Conservation (phyloP, 83 land plant species). For the Picea mariana region DNA sequence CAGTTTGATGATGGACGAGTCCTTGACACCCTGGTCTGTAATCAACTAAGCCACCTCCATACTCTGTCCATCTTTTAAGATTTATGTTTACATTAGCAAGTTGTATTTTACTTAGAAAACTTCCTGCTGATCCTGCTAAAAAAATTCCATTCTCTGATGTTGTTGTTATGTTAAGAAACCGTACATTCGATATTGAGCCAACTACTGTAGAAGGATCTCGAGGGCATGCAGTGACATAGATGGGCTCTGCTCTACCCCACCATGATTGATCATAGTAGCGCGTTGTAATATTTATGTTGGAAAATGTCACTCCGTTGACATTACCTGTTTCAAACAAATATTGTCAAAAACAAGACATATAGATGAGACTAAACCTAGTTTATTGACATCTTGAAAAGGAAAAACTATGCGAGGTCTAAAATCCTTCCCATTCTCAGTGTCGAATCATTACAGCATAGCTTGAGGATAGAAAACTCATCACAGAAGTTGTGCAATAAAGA, state of each 20-base stretch:
- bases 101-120: slow-evolving; percentile 46
- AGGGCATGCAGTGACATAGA: slow-evolving; percentile 86
- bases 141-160: slow-evolving; percentile 88
- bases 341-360: not conserved
- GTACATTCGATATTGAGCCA: slow-evolving; percentile 69
- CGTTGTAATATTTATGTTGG: slow-evolving; percentile 82
- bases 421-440: not conserved
- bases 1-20: slow-evolving; percentile 60
- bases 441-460: not conserved
- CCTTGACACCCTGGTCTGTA: slow-evolving; percentile 93
- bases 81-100: slow-evolving; percentile 64
- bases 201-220: slow-evolving; percentile 42
- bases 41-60: slow-evolving; percentile 64
- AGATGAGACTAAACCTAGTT: slow-evolving; percentile 1
- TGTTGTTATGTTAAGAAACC: slow-evolving; percentile 67
- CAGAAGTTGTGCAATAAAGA: slow-evolving; percentile 1
- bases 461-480: not conserved
- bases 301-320: slow-evolving; percentile 62
- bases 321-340: slow-evolving; percentile 50
- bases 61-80: slow-evolving; percentile 67
- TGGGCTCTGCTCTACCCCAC: slow-evolving; percentile 98
- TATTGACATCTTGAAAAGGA: not conserved
- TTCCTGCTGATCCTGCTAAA: slow-evolving; percentile 65
- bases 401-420: not conserved
- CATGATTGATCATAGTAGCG: slow-evolving; percentile 91